Evolutionary conservation across 1,284 basidiomycete genomes (phyloP).

Genomic region (Cutaneotrichosporon mucoides): DNA sequence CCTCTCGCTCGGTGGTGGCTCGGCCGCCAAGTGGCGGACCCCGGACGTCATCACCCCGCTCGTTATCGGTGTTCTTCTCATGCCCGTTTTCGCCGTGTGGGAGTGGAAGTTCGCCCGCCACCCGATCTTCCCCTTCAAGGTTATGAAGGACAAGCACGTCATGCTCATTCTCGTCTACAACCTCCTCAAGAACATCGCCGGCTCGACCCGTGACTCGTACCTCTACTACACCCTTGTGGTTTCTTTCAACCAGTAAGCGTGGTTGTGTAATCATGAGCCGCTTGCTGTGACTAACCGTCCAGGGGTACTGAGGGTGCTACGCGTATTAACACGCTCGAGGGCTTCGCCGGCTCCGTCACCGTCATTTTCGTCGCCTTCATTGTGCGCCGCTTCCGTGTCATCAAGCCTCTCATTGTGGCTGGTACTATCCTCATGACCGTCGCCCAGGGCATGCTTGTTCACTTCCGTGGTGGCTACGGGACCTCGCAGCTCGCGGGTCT

Average conservation of each 20-base stretch:
- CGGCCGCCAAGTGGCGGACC: conserved; percentile 33
- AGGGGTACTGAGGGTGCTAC: conserved; percentile 39
- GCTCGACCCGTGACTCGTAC: conserved; percentile 46
- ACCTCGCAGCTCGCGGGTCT: conserved; percentile 33
- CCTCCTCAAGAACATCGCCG: conserved; percentile 31
- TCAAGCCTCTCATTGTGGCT: conserved; percentile 49
- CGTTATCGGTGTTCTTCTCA: conserved; percentile 46
- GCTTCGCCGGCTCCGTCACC: conserved; percentile 45
- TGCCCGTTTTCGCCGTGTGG: conserved; percentile 49
- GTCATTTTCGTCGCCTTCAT: conserved; percentile 45
- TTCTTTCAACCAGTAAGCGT: conserved; percentile 42
- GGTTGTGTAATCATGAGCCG: too few relatives aligned
- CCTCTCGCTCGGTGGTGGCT: conserved; percentile 47
- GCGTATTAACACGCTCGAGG: conserved; percentile 48
- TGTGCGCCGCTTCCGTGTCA: conserved; percentile 40
- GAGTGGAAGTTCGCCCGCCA: conserved; percentile 42
- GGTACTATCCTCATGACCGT: conserved; percentile 31
- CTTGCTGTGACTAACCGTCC: not conserved
- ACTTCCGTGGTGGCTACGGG: conserved; percentile 46
- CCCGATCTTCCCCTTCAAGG: conserved; percentile 46
- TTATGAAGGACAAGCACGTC: conserved; percentile 48
- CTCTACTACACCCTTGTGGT: conserved; percentile 48
- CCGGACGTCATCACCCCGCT: conserved; percentile 47
- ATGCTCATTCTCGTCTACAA: conserved; percentile 44
- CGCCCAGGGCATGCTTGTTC: conserved; percentile 49